Conservation (phyloP, 2,329 filamentous ascomycete species). For the Trichoderma atrobrunneum region DNA sequence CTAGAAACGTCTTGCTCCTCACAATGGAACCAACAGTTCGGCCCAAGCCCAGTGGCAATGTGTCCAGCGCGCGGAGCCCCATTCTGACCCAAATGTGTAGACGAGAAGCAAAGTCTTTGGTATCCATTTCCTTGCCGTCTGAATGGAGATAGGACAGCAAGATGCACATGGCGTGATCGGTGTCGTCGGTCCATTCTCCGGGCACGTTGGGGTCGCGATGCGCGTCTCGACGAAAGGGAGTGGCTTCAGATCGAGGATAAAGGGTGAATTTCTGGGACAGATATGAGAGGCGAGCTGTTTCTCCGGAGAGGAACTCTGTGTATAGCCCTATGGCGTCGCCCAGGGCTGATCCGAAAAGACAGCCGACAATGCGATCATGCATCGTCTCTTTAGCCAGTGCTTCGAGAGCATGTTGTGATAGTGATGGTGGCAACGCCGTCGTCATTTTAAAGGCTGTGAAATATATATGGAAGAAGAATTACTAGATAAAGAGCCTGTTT, state of each 20-base stretch:
- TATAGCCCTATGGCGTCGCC: slow-evolving; percentile 55
- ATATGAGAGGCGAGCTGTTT: slow-evolving; percentile 36
- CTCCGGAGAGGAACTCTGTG: slow-evolving; percentile 48
- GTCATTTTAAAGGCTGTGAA: not conserved
- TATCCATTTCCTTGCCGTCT: slow-evolving; percentile 37
- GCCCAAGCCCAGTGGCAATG: slow-evolving; percentile 48
- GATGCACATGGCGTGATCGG: slow-evolving; percentile 50
- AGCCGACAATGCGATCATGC: slow-evolving; percentile 42
- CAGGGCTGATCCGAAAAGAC: slow-evolving; percentile 49
- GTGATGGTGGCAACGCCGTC: slow-evolving; percentile 14
- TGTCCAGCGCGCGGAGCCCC: slow-evolving; percentile 46
- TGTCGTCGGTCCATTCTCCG: slow-evolving; percentile 54
- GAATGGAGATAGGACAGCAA: slow-evolving; percentile 47
- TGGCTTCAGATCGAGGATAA: slow-evolving; percentile 33
- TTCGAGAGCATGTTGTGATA: slow-evolving; percentile 23
- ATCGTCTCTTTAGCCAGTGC: slow-evolving; percentile 25
- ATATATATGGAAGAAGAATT: not conserved
- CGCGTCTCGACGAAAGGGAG: slow-evolving; percentile 42
- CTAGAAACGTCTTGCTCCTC: slow-evolving; percentile 36
- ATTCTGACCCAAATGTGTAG: slow-evolving; percentile 47
- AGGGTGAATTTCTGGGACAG: slow-evolving; percentile 41
- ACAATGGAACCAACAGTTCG: slow-evolving; percentile 46
- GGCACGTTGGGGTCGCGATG: slow-evolving; percentile 43
- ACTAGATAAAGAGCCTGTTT: not conserved
- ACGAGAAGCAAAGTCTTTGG: slow-evolving; percentile 43